A percentile compares a stretch with the other conserved stretches of the same genome.
Conservation (phyloP, 805 yeast genomes). For the Metschnikowia cerradonensis region DNA sequence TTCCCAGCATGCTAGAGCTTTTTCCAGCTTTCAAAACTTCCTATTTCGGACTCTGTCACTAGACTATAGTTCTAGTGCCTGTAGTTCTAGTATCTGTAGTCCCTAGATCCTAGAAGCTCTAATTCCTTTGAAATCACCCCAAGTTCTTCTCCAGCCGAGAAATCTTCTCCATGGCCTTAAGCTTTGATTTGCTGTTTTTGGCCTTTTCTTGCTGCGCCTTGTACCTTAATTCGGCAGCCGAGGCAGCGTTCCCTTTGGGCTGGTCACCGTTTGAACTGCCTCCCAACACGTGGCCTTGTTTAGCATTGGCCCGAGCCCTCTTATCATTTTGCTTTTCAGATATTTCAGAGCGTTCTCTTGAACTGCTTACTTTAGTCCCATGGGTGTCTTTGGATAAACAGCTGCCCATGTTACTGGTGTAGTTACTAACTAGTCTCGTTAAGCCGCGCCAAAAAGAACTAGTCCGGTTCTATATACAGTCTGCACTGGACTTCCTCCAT, state of each 20-base stretch:
- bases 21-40: too few relatives aligned
- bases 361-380: not conserved
- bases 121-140: not conserved
- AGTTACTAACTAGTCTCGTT: not conserved
- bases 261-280: not conserved
- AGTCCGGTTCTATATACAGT: not conserved
- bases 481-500: not conserved
- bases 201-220: slow-evolving; percentile 25
- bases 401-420: slow-evolving; percentile 15
- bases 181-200: slow-evolving; percentile 26
- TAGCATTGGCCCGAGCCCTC: not conserved
- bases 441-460: not conserved
- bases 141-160: slow-evolving; percentile 28
- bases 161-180: slow-evolving; percentile 28
- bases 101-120: too few relatives aligned
- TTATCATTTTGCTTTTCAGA: too few relatives aligned
- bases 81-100: too few relatives aligned
- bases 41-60: too few relatives aligned
- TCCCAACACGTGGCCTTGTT: not conserved
- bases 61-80: too few relatives aligned
- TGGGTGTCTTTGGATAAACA: slow-evolving; percentile 15
- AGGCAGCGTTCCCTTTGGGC: slow-evolving; percentile 33
- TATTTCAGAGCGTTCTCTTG: not conserved
- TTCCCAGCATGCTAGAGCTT: too few relatives aligned
- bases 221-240: slow-evolving; percentile 37